phyloP scores from a whole-genome alignment of 1,284 basidiomycete species.

The Puccinia horiana region DNA sequence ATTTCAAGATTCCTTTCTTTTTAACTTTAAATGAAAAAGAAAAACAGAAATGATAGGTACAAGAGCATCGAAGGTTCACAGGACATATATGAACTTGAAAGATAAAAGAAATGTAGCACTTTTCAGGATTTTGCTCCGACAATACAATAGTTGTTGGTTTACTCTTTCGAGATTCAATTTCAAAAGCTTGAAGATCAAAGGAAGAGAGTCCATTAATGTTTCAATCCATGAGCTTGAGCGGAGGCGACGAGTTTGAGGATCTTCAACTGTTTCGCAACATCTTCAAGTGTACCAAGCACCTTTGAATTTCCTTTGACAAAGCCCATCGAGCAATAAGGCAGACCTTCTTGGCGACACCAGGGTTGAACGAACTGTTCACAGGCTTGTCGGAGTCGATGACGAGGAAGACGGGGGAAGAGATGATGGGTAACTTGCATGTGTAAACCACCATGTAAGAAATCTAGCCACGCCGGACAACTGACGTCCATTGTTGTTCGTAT shows the following conservation, averaged over 20 bases:
- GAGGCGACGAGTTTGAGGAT: slow-evolving; percentile 72
- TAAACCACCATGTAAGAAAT: slow-evolving; percentile 86
- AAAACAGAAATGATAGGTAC: no score
- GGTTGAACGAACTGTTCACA: slow-evolving; percentile 81
- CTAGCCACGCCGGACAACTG: slow-evolving; percentile 76
- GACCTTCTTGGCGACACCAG: slow-evolving; percentile 66
- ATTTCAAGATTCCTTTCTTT: no score
- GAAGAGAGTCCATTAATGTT: slow-evolving; percentile 7
- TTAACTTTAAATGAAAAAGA: no score
- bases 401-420: slow-evolving; percentile 88
- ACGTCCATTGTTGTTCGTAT: slow-evolving; percentile 95
- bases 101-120: no score
- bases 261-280: slow-evolving; percentile 78
- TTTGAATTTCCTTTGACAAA: slow-evolving; percentile 80
- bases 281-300: slow-evolving; percentile 72
- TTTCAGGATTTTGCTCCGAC: no score
- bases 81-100: no score
- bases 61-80: no score
- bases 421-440: slow-evolving; percentile 98
- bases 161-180: neutral
- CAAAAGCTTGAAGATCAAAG: neutral
- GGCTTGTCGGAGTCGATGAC: slow-evolving; percentile 84
- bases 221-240: slow-evolving; percentile 56
- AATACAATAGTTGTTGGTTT: no score
- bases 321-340: slow-evolving; percentile 83